Base-by-base conservation (phyloP, 2,329 filamentous ascomycete genomes). In the Diaporthe amygdali region DNA sequence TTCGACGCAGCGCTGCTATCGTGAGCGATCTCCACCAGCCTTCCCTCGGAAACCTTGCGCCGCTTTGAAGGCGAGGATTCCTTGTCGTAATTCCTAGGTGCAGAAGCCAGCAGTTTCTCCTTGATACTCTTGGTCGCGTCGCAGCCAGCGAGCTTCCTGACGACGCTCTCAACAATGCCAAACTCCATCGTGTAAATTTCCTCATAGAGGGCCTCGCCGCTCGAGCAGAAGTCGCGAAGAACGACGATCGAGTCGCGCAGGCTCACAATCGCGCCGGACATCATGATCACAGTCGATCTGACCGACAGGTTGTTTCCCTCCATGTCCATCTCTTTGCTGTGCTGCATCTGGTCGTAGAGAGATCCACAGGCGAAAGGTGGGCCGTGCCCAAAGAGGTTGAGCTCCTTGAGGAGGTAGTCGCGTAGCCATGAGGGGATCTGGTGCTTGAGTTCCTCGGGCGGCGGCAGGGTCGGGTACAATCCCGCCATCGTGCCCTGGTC, bases 381-480 rank as follows among this genome's bases (percentile, higher is more conserved):
- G 7, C 69, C 69, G 15, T 20, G 14, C 14, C 61, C 69, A 17
- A 67, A 66, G 14, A 71, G 37, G 34, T 71, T 46, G 22, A 71
- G 52, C 37, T 51, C 61, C 20, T 41, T 61, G 44, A 71, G 10
- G 22, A 71, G 34, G 44, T 39, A 71, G 4, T 71, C 69, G 0
- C 69, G 69, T 5, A 71, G 52, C 69, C 69, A 71, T 5, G 69
- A 67, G 9, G 69, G 61, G 14, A 71, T 56, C 34, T 71, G 69
- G 14, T n/a, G 27, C 10, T 64, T 22, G 3, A 32, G 30, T 3
- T 41, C 12, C 3, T 46, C 32, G 10, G 54, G n/a, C 1, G 66
- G 52, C 1, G 46, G 14, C 2, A 22, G 14, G 15, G n/a, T 37
- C 15, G 68, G 68, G 37, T 44, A 70, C 12, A 66, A 27, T 1